Evolutionary conservation across 805 yeast species (phyloP).

Genomic region (Saccharomyces mikatae): DNA sequence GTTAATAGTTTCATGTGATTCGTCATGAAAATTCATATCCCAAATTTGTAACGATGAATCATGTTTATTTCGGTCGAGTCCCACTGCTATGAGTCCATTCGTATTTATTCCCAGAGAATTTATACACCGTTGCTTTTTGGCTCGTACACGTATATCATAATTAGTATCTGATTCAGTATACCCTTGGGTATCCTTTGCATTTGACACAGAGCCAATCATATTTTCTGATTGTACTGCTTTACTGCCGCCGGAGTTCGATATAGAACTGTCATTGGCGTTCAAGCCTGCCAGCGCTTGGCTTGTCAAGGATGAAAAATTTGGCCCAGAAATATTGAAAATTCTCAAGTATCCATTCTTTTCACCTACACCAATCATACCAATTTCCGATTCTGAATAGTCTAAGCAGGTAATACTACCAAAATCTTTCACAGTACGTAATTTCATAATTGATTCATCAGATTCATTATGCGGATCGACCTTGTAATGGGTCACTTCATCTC

Average conservation of each 20-base stretch:
- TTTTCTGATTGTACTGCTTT: constrained; percentile 22
- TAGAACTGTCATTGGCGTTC: not conserved
- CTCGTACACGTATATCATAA: constrained; percentile 33
- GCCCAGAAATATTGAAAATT: constrained; percentile 47
- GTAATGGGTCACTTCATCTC: constrained; percentile 70
- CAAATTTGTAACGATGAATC: constrained; percentile 73
- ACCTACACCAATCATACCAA: constrained; percentile 66
- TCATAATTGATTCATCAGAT: constrained; percentile 46
- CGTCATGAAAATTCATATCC: constrained; percentile 59
- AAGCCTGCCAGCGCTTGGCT: constrained; percentile 13
- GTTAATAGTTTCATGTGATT: constrained; percentile 43
- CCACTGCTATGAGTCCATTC: constrained; percentile 61
- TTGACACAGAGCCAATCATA: constrained; percentile 4
- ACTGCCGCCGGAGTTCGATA: constrained; percentile 7
- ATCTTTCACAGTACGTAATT: constrained; percentile 48
- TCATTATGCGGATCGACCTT: constrained; percentile 44
- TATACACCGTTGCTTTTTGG: constrained; percentile 66
- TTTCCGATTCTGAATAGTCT: constrained; percentile 46
- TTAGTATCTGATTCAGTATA: constrained; percentile 11
- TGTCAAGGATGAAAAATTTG: not conserved
- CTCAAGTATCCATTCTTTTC: constrained; percentile 61
- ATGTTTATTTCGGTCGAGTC: constrained; percentile 68
- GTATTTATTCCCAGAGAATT: constrained; percentile 64
- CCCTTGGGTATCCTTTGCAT: constrained; percentile 2
- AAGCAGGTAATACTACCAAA: constrained; percentile 62